Base-by-base conservation (phyloP, 768 basidiomycete genomes). In the Trametopsis cervina region DNA sequence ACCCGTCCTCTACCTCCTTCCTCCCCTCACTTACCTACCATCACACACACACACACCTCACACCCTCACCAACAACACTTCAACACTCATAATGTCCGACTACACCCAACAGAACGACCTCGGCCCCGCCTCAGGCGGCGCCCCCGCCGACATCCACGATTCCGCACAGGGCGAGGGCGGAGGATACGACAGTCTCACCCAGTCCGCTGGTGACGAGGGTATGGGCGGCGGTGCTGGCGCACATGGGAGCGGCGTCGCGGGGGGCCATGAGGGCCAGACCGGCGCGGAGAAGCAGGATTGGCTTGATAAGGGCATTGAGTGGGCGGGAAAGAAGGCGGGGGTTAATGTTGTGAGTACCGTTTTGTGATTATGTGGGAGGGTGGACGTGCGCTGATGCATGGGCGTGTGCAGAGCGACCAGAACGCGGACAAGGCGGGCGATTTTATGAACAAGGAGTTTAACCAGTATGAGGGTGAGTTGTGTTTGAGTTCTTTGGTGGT, bases 311-410 rank as follows among this genome's bases (percentile, higher is more conserved):
- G 61, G 59, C 36, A 50, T 62, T 38, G 41, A 48, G 40, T 12
- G 37, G 4, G 33, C 51, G 23, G 57, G 61, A 18, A 51, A 59
- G 51, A 60, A 60, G 51, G 50, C 46, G 11, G 61, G 61, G 20
- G 9, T 53, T 54, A 68, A 74, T 50, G 5, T 77, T 13, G 76
- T 78, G 47, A 42, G 74, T 65, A 11, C 40, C 39, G 22, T 23
- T 9, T 51, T 46, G 41, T 33, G 12, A 13, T 38, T 7, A 13
- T 33, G 20, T 15, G 22, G 7, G 41, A n/a, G n/a, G n/a, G n/a
- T n/a, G n/a, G n/a, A n/a, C n/a, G n/a, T n/a, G n/a, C n/a, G n/a
- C n/a, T n/a, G n/a, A n/a, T n/a, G n/a, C n/a, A n/a, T n/a, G n/a
- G n/a, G 33, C 51, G 59, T 55, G 21, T 22, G 15, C 24, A 62